Evolutionary conservation across 148 eudicot species (phyloP).

Genomic region (Linanthus parryae): DNA sequence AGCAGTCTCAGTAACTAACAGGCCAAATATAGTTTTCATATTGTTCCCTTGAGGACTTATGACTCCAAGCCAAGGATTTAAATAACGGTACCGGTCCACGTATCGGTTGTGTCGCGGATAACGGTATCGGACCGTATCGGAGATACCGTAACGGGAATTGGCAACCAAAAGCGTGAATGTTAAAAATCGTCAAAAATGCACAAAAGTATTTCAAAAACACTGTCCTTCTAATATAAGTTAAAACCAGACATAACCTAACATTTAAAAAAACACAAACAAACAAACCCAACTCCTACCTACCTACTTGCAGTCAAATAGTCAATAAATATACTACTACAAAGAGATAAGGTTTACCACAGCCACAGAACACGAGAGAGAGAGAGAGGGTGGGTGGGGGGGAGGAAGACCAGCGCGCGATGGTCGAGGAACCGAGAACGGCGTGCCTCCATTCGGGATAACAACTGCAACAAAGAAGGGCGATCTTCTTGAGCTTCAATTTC

Average conservation of each 20-base stretch:
- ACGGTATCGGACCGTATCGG: too few relatives aligned
- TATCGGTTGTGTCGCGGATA: too few relatives aligned
- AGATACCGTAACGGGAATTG: too few relatives aligned
- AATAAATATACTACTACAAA: not conserved
- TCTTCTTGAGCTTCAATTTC: not conserved
- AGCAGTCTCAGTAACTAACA: too few relatives aligned
- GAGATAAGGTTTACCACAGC: not conserved
- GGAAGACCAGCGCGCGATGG: too few relatives aligned
- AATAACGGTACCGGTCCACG: too few relatives aligned
- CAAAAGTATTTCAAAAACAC: not conserved
- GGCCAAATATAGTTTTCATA: too few relatives aligned
- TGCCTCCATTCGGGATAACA: not conserved
- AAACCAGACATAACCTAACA: not conserved
- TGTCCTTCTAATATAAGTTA: not conserved
- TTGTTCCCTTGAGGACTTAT: too few relatives aligned
- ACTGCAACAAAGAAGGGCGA: not conserved
- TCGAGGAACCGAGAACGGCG: too few relatives aligned
- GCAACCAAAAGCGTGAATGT: not conserved
- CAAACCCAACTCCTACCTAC: not conserved
- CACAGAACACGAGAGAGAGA: not conserved
- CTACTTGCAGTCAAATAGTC: not conserved
- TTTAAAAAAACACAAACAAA: not conserved
- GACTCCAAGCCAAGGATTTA: too few relatives aligned
- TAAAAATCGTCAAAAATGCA: not conserved
- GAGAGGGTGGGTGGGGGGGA: too few relatives aligned